Base-by-base conservation (phyloP, 495 filamentous ascomycete species). In the Thozetella sp. region DNA sequence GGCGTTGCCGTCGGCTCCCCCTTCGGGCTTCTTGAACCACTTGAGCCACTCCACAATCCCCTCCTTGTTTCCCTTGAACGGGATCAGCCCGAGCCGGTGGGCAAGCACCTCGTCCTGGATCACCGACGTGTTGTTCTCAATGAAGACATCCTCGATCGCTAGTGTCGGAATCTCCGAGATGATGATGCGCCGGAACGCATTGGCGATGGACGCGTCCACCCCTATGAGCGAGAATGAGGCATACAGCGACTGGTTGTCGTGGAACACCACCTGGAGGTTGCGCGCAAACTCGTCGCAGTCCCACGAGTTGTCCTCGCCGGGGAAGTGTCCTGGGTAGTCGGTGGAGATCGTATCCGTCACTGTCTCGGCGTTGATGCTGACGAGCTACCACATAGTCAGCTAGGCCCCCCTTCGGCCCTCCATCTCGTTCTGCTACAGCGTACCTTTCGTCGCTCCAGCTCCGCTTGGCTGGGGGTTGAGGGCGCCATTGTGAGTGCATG, bases 61-160 rank as follows among this genome's bases (percentile, higher is more conserved):
- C 25, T 87, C 81, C 59, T 86, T 84, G 53, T 85, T 83, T 61
- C 91, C 95, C 30, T 86, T 89, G 56, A 99, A 86, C 9, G 96
- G 96, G 54, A 99, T 88, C 40, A 98, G 84, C 46, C 96, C 96
- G 22, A 99, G 81, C 20, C 96, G 85, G 66, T 91, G 88, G 1
- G 92, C 85, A 40, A 99, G 88, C 1, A 99, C 93, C 74, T 99
- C 96, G 72, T 99, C 96, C 71, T 97, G 93, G 67, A 99, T 94
- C 22, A 99, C 90, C 12, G 91, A 95, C 56, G 93, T 98, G 79
- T 99, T 99, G 80, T 96, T 93, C 67, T 89, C 78, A 51, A 98
- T 84, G 78, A 89, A 98, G 69, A 96, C 91, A 43, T 80, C 83
- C 76, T 98, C 96, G 67, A 99, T 94, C 63, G 96, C 96, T 50